Conservation (phyloP, 352 stramenopile species). For the Phytophthora melonis region DNA sequence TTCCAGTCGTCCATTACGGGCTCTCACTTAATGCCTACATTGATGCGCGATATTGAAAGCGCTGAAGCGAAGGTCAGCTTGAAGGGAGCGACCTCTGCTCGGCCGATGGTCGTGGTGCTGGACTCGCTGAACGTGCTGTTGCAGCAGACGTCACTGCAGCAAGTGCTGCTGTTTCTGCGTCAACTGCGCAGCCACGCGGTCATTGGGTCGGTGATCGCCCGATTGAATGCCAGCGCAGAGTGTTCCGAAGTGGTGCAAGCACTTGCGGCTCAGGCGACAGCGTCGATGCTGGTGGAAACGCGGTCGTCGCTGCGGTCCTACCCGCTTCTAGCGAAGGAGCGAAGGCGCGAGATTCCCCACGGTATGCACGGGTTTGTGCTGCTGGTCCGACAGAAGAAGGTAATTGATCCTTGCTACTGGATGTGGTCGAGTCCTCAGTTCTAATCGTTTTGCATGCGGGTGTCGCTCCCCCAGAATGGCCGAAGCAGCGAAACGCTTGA, state of each 20-base stretch:
- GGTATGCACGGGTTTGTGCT: conserved; percentile 66
- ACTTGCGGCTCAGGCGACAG: conserved; percentile 56
- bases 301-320: conserved; percentile 61
- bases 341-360: conserved; percentile 67
- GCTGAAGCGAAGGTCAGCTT: conserved; percentile 18
- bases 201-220: conserved; percentile 57
- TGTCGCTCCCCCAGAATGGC: conserved; percentile 54
- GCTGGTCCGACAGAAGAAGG: conserved; percentile 74
- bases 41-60: conserved; percentile 42
- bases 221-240: conserved; percentile 53
- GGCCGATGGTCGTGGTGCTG: conserved; percentile 64
- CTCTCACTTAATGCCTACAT: conserved; percentile 34
- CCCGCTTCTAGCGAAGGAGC: conserved; percentile 65
- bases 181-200: conserved; percentile 38
- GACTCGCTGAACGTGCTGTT: conserved; percentile 77
- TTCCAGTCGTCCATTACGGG: conserved; percentile 24
- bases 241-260: conserved; percentile 24
- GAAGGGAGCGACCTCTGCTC: conserved; percentile 21
- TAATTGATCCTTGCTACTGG: conserved; percentile 16
- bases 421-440: background rate
- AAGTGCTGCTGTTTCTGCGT: conserved; percentile 57
- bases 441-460: conserved; percentile 1
- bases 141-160: conserved; percentile 52
- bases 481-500: conserved; percentile 72
- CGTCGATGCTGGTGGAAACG: conserved; percentile 66